phyloP scores from a whole-genome alignment of 495 filamentous ascomycete species.

The Daldinia childiae region DNA sequence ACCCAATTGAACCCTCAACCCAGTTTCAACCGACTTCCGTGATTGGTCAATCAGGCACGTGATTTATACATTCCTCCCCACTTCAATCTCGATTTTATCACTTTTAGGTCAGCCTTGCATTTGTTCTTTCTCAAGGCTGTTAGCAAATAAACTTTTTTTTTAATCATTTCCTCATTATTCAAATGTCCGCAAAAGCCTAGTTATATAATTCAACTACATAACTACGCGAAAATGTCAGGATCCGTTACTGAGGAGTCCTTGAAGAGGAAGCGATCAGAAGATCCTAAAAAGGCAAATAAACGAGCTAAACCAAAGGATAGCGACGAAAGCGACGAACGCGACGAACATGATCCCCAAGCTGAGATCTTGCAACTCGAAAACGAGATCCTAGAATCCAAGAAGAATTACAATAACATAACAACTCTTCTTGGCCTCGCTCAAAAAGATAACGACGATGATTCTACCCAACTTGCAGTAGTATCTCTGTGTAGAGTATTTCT shows the following conservation, averaged over 20 bases:
- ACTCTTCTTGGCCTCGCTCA: constrained; percentile 70
- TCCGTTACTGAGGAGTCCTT: constrained; percentile 30
- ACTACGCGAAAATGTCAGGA: constrained; percentile 42
- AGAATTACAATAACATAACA: constrained; percentile 92
- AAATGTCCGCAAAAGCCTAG: neutral
- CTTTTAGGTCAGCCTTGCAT: constrained; percentile 40
- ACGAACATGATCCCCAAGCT: constrained; percentile 61
- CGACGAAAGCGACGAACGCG: constrained; percentile 34
- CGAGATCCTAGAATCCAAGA: constrained; percentile 82
- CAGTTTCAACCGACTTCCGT: constrained; percentile 26
- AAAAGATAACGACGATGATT: constrained; percentile 46
- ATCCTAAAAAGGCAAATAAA: constrained; percentile 49
- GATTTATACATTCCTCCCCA: constrained; percentile 36
- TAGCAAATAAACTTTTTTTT: constrained; percentile 29
- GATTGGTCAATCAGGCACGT: constrained; percentile 46
- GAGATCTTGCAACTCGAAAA: constrained; percentile 75
- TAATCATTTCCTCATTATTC: neutral
- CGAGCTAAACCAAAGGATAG: constrained; percentile 55
- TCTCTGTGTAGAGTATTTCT: constrained; percentile 91
- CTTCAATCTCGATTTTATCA: constrained; percentile 9
- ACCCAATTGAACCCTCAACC: constrained; percentile 8
- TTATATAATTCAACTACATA: neutral
- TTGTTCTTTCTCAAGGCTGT: constrained; percentile 33
- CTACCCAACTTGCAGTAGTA: constrained; percentile 70
- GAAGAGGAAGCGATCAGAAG: constrained; percentile 58